These are phyloP conservation scores for Pinus tabuliformis DNA, from an alignment of 75 land plant genomes.

Conservation along the genomic window DNA sequence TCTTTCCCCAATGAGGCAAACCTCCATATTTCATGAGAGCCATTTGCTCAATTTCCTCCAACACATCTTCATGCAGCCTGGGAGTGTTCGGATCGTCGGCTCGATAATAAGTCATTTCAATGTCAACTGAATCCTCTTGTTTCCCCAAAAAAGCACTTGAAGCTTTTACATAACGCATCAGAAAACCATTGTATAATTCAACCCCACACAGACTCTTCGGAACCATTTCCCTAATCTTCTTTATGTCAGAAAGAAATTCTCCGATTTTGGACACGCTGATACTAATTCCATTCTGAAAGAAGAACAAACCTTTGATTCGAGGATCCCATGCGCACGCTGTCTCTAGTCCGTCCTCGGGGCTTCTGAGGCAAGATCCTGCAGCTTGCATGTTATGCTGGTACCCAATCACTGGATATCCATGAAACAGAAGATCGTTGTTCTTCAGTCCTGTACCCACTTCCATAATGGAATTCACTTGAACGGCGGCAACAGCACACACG, in stretches of 20 bases:
- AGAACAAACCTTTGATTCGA: no score
- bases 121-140: constrained; percentile 11
- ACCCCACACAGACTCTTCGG: constrained; percentile 12
- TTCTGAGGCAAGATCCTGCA: constrained; percentile 9
- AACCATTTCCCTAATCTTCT: constrained; percentile 4
- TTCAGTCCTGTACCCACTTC: constrained; percentile 9
- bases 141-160: constrained; percentile 16
- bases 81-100: no score
- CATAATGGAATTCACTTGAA: neutral
- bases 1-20: no score
- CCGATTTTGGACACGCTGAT: no score
- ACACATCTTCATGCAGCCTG: no score
- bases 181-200: constrained; percentile 8
- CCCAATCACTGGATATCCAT: constrained; percentile 36
- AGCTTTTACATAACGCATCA: neutral
- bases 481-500: constrained; percentile 8
- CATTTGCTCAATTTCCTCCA: no score
- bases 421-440: constrained; percentile 18
- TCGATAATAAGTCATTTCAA: neutral
- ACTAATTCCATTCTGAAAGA: no score
- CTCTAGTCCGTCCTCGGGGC: neutral
- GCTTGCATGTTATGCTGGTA: constrained; percentile 25
- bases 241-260: constrained; percentile 2
- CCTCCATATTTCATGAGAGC: no score
- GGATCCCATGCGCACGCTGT: constrained; percentile 12